Base-by-base conservation (phyloP, 2,329 filamentous ascomycete species). In the Colletotrichum liriopes region DNA sequence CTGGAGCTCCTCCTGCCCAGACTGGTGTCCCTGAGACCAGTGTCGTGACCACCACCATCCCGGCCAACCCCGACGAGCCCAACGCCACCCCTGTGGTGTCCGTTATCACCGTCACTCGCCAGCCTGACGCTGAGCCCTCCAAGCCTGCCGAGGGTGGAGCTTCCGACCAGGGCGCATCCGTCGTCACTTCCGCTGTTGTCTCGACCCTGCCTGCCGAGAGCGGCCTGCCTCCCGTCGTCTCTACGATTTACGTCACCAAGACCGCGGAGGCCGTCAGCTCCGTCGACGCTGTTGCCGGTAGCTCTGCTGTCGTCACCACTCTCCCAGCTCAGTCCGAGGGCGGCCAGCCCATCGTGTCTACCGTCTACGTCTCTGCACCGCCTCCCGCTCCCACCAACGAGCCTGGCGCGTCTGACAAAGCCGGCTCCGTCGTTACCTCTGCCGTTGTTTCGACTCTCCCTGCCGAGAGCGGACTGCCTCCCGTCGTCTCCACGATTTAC, bases 21-120 rank as follows among this genome's bases (percentile, higher is more conserved):
- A 69, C 70, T 23, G 59, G 54, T 35, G 65, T 54, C 20, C 69
- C 65, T 18, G 39, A 72, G 65, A 72, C 69, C 43, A 7, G 67
- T 39, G 64, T 71, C 67, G 20, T 71, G 2, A 56, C 55, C 32
- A 71, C 64, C 26, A 71, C 68, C 1, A 35, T 71, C 35, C 49
- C 51, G 2, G 64, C 47, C 26, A 66, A 41, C 59, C 59, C 59
- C n/a, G 26, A 45, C 5, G 11, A 37, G 45, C 49, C 63, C 4
- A 35, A 54, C 2, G 64, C 37, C 16, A 29, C 26, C 8, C 55
- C 64, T 2, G 29, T 67, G 23, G 64, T 71, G 14, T 61, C 55
- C 20, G 66, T 66, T 2, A 62, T 71, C 41, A 62, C 43, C 29
- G 43, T 71, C 64, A 71, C 69, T 23, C 20, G 43, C 41, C 47